A percentile compares a stretch with the other conserved stretches of the same genome.
phyloP scores from a whole-genome alignment of 345 rosid genomes.

The Aurinia saxatilis region DNA sequence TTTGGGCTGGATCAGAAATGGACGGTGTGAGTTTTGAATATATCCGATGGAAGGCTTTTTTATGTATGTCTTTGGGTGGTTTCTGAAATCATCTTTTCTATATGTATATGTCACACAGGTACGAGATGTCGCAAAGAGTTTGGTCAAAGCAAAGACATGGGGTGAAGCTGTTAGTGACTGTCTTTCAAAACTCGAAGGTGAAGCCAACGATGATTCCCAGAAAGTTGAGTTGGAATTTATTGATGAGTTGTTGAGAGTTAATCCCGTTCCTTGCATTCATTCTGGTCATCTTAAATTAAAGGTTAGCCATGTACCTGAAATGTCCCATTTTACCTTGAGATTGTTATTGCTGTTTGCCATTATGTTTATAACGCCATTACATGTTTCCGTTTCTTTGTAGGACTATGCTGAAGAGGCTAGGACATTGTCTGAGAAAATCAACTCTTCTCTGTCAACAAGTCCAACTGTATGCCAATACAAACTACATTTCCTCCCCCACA shows the following conservation, averaged over 20 bases:
- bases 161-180: conserved; percentile 59
- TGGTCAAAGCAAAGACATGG: conserved; percentile 60
- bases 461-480: conserved; percentile 42
- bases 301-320: conserved; percentile 38
- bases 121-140: conserved; percentile 49
- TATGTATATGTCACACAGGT: conserved; percentile 44
- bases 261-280: conserved; percentile 61
- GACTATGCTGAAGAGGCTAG: conserved; percentile 57
- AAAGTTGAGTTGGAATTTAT: conserved; percentile 45
- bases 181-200: conserved; percentile 42
- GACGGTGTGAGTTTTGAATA: conserved; percentile 53
- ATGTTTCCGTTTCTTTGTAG: conserved; percentile 34
- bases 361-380: conserved; percentile 4
- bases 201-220: conserved; percentile 32
- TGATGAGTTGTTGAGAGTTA: conserved; percentile 42
- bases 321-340: background rate
- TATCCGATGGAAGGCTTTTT: conserved; percentile 9
- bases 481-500: background rate
- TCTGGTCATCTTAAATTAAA: conserved; percentile 60
- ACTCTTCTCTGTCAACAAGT: conserved; percentile 41
- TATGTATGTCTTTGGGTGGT: conserved; percentile 6
- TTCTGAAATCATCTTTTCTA: background rate
- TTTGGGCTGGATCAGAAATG: conserved; percentile 96
- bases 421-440: conserved; percentile 47
- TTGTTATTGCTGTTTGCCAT: background rate